A percentile compares a stretch with the other conserved stretches of the same genome.
phyloP scores from a whole-genome alignment of 75 land plant species.

The Picea glauca region DNA sequence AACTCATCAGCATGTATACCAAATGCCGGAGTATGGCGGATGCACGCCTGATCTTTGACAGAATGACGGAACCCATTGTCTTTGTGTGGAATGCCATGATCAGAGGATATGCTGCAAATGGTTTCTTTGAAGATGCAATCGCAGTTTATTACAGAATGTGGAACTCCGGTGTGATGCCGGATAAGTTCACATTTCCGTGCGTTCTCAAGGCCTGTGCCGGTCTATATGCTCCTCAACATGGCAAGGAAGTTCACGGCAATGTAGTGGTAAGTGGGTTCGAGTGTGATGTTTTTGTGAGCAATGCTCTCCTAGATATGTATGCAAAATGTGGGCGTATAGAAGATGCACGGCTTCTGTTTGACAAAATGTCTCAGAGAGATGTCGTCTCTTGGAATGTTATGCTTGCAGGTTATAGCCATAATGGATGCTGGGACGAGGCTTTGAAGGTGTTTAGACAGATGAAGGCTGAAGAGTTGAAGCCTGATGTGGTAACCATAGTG shows the following conservation, averaged over 20 bases:
- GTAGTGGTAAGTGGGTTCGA: not conserved
- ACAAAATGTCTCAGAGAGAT: conserved; percentile 23
- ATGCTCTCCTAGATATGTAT: conserved; percentile 47
- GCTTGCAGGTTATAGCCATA: conserved; percentile 58
- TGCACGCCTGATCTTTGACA: not conserved
- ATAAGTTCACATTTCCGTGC: not conserved
- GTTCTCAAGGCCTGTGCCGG: conserved; percentile 17
- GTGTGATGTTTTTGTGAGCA: conserved; percentile 1
- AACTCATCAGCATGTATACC: not conserved
- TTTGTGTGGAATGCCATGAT: not conserved
- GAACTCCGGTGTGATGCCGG: not conserved
- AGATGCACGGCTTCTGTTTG: conserved; percentile 41
- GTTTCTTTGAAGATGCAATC: not conserved
- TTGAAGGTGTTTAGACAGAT: conserved; percentile 37
- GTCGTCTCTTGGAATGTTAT: conserved; percentile 64
- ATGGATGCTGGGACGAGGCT: conserved; percentile 32
- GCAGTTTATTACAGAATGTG: not conserved
- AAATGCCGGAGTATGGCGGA: not conserved
- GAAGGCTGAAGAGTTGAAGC: conserved; percentile 13
- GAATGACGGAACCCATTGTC: not conserved
- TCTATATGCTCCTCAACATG: not conserved
- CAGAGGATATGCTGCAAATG: not conserved
- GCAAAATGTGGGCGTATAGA: conserved; percentile 40
- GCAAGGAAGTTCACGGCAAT: conserved; percentile 11
- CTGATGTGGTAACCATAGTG: conserved; percentile 37